Evolutionary conservation across 73 alveolate species (phyloP), one percentile per base, ranked within the genome.

Genomic region (Paramecium sexaurelia): DNA sequence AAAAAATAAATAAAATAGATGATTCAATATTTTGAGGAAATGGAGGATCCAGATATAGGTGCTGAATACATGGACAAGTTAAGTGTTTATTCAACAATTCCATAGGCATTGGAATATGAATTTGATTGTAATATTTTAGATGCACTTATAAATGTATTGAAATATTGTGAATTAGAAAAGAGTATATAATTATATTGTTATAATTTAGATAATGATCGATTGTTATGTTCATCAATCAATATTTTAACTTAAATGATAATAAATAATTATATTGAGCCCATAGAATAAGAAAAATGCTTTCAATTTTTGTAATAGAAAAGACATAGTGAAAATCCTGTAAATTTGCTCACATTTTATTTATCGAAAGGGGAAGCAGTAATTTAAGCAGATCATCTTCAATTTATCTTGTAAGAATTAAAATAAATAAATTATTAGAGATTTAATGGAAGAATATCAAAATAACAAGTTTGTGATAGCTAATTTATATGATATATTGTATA

Each of bases 241-340:
- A 71, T 71, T 0, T 36, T 71, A 71, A 71, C 83, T 3, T 61
- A 61, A 61, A 61, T 61, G 83, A 13, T 61, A 19, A 61, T 32
- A 29, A 61, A 61, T 32, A 61, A 61, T 61, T 61, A 61, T 6
- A 61, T 61, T 13, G 83, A 61, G 8, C 83, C 83, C 5, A 61
- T 32, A 61, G 83, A 61, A 61, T 10, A 26, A 15, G 83, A 61
- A 2, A 61, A 61, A 45, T 61, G 83, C 11, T 61, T 61, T n/a
- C n/a, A 61, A 61, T 61, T 61, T 29, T 24, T 61, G n/a, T 26
- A 61, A 15, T 20, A 61, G 26, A 61, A 61, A 32, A 19, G 83
- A 32, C 83, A 61, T 32, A 61, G 83, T 61, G 83, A 61, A 61
- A 61, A 61, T 61, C 83, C 83, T 27, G 83, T 61, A 61, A 61